phyloP scores from a whole-genome alignment of 495 filamentous ascomycete species.

The Xylaria nigripes region DNA sequence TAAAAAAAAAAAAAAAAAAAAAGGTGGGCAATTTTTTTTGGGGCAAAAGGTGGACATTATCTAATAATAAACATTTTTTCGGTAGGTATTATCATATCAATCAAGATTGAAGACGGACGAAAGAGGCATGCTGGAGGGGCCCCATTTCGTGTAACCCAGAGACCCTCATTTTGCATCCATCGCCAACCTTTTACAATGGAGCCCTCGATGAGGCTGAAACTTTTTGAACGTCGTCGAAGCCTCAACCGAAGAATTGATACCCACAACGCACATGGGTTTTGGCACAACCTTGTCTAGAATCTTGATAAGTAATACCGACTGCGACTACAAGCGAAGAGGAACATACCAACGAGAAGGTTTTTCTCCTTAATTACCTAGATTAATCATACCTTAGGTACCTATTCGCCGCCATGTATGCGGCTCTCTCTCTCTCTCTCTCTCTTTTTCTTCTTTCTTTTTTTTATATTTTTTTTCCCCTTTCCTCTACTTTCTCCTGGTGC shows the following conservation, averaged over 20 bases:
- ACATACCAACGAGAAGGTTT: not conserved
- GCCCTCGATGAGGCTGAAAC: slow-evolving; percentile 16
- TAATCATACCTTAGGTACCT: too few relatives aligned
- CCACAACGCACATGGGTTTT: slow-evolving; percentile 11
- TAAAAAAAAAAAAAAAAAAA: too few relatives aligned
- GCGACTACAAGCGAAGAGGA: not conserved
- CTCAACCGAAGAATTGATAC: not conserved
- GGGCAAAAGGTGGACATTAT: slow-evolving; percentile 11
- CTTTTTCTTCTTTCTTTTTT: too few relatives aligned
- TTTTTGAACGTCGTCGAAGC: slow-evolving; percentile 13
- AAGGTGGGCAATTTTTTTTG: not conserved
- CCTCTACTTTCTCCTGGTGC: too few relatives aligned
- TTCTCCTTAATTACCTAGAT: too few relatives aligned
- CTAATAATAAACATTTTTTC: slow-evolving; percentile 14
- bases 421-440: too few relatives aligned
- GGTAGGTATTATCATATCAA: slow-evolving; percentile 21
- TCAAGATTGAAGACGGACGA: slow-evolving; percentile 15
- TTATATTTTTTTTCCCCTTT: too few relatives aligned
- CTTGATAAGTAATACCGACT: not conserved
- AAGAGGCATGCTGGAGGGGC: slow-evolving; percentile 19
- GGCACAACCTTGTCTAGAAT: not conserved
- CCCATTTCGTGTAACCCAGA: slow-evolving; percentile 26
- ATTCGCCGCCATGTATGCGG: too few relatives aligned
- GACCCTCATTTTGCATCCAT: slow-evolving; percentile 26
- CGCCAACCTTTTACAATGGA: slow-evolving; percentile 22